These are phyloP conservation scores for Madurella mycetomatis DNA, from an alignment of 2,329 filamentous ascomycete genomes.

Conservation along the genomic window DNA sequence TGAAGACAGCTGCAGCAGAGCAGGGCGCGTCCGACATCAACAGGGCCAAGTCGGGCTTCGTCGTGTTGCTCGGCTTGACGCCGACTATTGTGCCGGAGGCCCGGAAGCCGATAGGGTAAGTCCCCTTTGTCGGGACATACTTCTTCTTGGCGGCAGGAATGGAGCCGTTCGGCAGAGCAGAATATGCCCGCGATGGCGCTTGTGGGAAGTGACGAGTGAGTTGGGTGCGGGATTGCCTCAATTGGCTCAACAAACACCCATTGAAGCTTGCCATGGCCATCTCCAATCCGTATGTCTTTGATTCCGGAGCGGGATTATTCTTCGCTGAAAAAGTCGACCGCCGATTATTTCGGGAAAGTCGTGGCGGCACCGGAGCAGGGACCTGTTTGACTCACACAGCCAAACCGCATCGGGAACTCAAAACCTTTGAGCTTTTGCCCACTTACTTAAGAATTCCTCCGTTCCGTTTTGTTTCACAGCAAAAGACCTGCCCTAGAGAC, in stretches of 20 bases:
- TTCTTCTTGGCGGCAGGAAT: constrained; percentile 81
- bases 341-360: not conserved
- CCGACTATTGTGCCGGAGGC: constrained; percentile 86
- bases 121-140: constrained; percentile 79
- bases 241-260: constrained; percentile 20
- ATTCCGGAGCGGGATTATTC: not conserved
- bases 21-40: constrained; percentile 83
- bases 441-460: not conserved
- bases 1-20: constrained; percentile 87
- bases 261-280: constrained; percentile 22
- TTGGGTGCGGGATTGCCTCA: constrained; percentile 24
- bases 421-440: not conserved
- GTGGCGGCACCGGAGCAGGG: constrained; percentile 18
- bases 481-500: not conserved
- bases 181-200: constrained; percentile 45
- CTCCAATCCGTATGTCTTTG: constrained; percentile 1
- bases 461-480: not conserved
- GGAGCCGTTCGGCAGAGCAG: constrained; percentile 52
- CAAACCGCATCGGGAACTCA: too few relatives aligned
- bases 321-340: constrained; percentile 3
- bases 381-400: not conserved
- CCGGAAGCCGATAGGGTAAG: constrained; percentile 84
- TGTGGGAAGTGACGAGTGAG: constrained; percentile 17
- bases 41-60: constrained; percentile 84
- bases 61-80: constrained; percentile 89